These are phyloP conservation scores for Aspergillus wentii DNA, from an alignment of 495 filamentous ascomycete species.

Conservation along the genomic window DNA sequence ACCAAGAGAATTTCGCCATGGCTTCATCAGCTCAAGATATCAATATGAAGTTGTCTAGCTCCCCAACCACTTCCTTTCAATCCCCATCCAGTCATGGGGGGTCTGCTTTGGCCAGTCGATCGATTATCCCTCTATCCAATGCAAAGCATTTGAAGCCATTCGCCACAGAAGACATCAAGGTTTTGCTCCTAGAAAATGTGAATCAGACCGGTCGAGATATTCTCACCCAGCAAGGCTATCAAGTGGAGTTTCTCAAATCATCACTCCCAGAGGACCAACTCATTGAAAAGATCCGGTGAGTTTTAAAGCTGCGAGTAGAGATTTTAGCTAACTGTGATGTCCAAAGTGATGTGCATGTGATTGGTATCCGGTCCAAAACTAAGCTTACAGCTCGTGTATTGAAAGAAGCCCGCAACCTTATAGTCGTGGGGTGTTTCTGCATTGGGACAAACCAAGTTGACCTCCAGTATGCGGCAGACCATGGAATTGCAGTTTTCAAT, in stretches of 20 bases:
- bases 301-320: slow-evolving; percentile 8
- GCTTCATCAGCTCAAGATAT: slow-evolving; percentile 12
- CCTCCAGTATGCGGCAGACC: slow-evolving; percentile 80
- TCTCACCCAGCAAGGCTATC: slow-evolving; percentile 81
- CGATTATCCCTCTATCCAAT: slow-evolving; percentile 28
- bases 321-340: slow-evolving; percentile 4
- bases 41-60: slow-evolving; percentile 50
- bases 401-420: slow-evolving; percentile 83
- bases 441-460: slow-evolving; percentile 99
- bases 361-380: slow-evolving; percentile 97
- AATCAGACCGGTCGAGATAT: slow-evolving; percentile 86
- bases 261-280: slow-evolving; percentile 89
- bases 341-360: slow-evolving; percentile 85
- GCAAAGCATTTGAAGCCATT: slow-evolving; percentile 92
- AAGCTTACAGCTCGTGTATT: slow-evolving; percentile 84
- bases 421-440: slow-evolving; percentile 97
- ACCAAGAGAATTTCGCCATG: neutral
- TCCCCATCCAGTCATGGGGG: slow-evolving; percentile 48
- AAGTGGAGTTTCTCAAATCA: slow-evolving; percentile 86
- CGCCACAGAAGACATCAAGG: slow-evolving; percentile 90
- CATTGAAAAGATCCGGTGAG: slow-evolving; percentile 92
- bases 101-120: slow-evolving; percentile 24
- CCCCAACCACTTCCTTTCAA: slow-evolving; percentile 61
- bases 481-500: slow-evolving; percentile 98
- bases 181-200: slow-evolving; percentile 92